A percentile compares a stretch with the other conserved stretches of the same genome.
Evolutionary conservation across 768 basidiomycete genomes (phyloP).

Genomic region (Macrocybe gigantea): DNA sequence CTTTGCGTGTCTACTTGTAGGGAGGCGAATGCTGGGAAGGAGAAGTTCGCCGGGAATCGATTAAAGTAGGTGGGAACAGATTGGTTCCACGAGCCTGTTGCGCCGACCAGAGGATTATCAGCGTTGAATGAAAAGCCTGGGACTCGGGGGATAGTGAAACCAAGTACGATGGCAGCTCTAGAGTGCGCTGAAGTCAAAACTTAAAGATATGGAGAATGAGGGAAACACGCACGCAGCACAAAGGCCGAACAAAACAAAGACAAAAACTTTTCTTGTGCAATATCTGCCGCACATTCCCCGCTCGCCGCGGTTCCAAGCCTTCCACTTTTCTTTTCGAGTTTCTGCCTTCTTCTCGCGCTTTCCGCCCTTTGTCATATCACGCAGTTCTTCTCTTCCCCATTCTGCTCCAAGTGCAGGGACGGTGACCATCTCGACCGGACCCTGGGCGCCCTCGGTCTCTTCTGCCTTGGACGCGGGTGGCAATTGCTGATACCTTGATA

Average conservation of each 20-base stretch:
- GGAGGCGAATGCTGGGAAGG: conserved; percentile 73
- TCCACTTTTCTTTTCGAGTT: conserved; percentile 53
- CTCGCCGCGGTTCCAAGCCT: conserved; percentile 73
- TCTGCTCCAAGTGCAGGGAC: conserved; percentile 90
- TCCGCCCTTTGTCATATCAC: conserved; percentile 67
- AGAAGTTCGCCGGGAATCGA: conserved; percentile 81
- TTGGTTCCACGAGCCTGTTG: conserved; percentile 50
- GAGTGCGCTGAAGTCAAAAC: conserved; percentile 1
- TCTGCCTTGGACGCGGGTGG: conserved; percentile 32
- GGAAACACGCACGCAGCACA: conserved; percentile 45
- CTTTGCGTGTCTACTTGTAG: conserved; percentile 70
- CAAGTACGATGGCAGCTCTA: conserved; percentile 67
- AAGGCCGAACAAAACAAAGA: conserved; percentile 61
- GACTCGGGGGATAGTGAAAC: conserved; percentile 78
- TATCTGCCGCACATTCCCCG: conserved; percentile 76
- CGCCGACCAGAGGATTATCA: conserved; percentile 49
- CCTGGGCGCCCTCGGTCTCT: conserved; percentile 24
- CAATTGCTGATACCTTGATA: conserved; percentile 37
- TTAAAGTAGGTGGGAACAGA: conserved; percentile 61
- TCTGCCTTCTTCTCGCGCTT: conserved; percentile 57
- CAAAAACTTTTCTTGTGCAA: conserved; percentile 67
- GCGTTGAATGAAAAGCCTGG: conserved; percentile 64
- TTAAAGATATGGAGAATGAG: conserved; percentile 1
- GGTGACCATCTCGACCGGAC: conserved; percentile 82
- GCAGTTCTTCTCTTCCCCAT: conserved; percentile 79